Evolutionary conservation across 305 asterid species (phyloP).

Genomic region (Plantago lanceolata): DNA sequence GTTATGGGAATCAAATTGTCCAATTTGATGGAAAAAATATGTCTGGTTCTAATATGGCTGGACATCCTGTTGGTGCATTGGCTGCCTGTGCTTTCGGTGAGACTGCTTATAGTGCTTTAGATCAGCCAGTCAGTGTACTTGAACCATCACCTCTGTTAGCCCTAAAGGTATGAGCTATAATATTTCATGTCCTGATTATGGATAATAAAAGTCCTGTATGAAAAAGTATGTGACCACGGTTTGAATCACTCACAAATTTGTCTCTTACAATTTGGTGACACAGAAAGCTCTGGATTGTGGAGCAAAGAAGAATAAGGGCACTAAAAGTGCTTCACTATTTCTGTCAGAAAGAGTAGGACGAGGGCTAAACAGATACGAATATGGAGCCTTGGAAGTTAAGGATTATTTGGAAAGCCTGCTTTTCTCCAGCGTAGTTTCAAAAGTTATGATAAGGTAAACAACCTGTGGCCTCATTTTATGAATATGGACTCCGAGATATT

Average conservation of each 20-base stretch:
- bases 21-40: slow-evolving; percentile 46
- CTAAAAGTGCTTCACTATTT: slow-evolving; percentile 66
- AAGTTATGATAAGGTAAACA: slow-evolving; percentile 58
- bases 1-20: slow-evolving; percentile 71
- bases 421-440: slow-evolving; percentile 64
- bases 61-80: slow-evolving; percentile 86
- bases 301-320: slow-evolving; percentile 56
- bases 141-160: slow-evolving; percentile 83
- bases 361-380: slow-evolving; percentile 61
- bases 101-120: slow-evolving; percentile 94
- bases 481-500: slow-evolving; percentile 17
- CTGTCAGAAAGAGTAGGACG: slow-evolving; percentile 60
- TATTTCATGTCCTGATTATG: slow-evolving; percentile 1
- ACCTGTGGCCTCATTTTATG: slow-evolving; percentile 17
- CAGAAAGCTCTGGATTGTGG: slow-evolving; percentile 87
- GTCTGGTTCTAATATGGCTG: slow-evolving; percentile 36
- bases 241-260: slow-evolving; percentile 17
- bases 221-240: not conserved
- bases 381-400: slow-evolving; percentile 85
- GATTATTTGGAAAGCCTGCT: slow-evolving; percentile 62
- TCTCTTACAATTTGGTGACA: slow-evolving; percentile 24
- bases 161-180: slow-evolving; percentile 51
- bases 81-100: slow-evolving; percentile 96
- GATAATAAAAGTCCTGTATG: no score
- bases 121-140: slow-evolving; percentile 84